These are phyloP conservation scores for Trichoderma harzianum DNA, from an alignment of 2,329 filamentous ascomycete genomes.

Conservation along the genomic window DNA sequence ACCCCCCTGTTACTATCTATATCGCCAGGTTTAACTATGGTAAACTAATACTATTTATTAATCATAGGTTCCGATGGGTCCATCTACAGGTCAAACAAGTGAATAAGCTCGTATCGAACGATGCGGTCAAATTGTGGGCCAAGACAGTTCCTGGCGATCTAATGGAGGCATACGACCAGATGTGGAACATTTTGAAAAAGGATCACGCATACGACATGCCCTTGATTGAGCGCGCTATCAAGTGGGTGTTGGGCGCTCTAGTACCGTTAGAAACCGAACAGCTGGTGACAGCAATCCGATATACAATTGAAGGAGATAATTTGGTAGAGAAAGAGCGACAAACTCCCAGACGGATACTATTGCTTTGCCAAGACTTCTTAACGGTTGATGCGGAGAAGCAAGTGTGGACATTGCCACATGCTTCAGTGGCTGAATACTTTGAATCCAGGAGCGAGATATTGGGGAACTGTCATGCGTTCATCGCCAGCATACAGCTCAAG, in stretches of 20 bases:
- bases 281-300: not conserved
- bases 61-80: conserved; percentile 24
- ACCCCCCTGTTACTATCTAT: not conserved
- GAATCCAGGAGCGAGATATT: not conserved
- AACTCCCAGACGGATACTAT: not conserved
- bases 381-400: not conserved
- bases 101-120: not conserved
- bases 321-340: not conserved
- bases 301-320: not conserved
- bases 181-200: not conserved
- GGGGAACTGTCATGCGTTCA: not conserved
- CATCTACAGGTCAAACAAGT: conserved; percentile 20
- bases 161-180: conserved; percentile 20
- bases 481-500: not conserved
- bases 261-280: not conserved
- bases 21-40: not conserved
- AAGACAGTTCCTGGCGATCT: conserved; percentile 17
- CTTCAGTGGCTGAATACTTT: conserved; percentile 17
- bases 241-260: conserved; percentile 2
- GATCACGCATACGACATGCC: not conserved
- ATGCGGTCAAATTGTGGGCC: conserved; percentile 19
- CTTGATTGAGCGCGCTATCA: conserved; percentile 3
- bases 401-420: conserved; percentile 11
- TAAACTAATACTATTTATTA: not conserved
- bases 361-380: conserved; percentile 9